Evolutionary conservation across 768 basidiomycete species (phyloP).

Genomic region (Leucocoprinus birnbaumii): DNA sequence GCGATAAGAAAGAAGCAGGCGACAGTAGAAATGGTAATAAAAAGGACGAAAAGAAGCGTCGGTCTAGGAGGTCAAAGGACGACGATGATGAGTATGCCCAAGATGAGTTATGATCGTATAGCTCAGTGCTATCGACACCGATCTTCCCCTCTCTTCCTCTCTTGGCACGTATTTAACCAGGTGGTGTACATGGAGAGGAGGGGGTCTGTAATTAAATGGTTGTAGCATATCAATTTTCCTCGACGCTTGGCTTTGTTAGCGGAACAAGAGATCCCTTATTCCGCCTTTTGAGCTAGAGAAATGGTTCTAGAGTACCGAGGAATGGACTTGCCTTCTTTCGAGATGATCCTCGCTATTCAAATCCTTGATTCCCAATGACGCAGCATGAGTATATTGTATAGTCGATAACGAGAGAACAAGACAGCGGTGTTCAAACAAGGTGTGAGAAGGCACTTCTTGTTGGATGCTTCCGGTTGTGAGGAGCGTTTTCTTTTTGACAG

Average conservation of each 20-base stretch:
- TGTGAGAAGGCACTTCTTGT: not conserved
- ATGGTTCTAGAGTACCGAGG: not conserved
- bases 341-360: constrained; percentile 8
- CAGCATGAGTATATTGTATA: not conserved
- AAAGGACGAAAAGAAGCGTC: constrained; percentile 14
- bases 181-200: not conserved
- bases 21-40: constrained; percentile 3
- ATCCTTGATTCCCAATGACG: too few relatives aligned
- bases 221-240: not conserved
- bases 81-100: not conserved
- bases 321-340: not conserved
- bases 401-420: not conserved
- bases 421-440: not conserved
- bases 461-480: not conserved
- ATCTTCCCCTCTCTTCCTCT: not conserved
- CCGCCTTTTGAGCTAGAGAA: not conserved
- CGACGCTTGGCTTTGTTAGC: not conserved
- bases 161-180: too few relatives aligned
- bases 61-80: constrained; percentile 6
- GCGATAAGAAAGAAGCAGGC: not conserved
- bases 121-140: not conserved
- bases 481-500: not conserved
- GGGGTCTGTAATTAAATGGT: constrained; percentile 7
- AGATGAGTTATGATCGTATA: constrained; percentile 1
- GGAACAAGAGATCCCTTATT: not conserved